Base-by-base conservation (phyloP, 1,284 basidiomycete genomes). In the Puccinia horiana region DNA sequence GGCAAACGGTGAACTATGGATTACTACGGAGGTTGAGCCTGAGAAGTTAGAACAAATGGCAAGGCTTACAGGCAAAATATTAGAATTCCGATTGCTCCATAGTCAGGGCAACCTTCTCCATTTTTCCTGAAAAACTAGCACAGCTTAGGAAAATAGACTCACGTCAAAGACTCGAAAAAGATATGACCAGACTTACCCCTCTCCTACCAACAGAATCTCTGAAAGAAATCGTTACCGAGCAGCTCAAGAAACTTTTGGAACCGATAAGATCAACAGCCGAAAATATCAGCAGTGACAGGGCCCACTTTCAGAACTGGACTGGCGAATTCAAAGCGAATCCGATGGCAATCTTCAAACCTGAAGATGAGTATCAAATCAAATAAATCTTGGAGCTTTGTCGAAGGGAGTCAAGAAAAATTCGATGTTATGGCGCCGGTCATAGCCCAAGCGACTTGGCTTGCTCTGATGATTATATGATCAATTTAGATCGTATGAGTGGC, bases 381-480 rank as follows among this genome's bases (percentile, higher is more conserved):
- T 90, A 91, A 84, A 89, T 96, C 67, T 89, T 99, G 44, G 94
- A 95, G 87, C 91, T 95, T 35, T 95, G 95, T 0, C 89, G 92
- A 18, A 89, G 93, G 65, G 91, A 94, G 85, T 89, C 90, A 16
- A 91, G 90, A 84, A 89, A 90, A 42, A 89, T 98, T 54, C 91
- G 95, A 80, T 93, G 94, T 0, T 92, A 92, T 40, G 96, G 96
- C 12, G 91, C 94, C 12, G 95, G 95, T 0, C 96, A 98, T 88
- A 94, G 92, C 83, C 97, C 96, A 14, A 93, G 92, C 86, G 96
- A 98, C 88, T 89, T 98, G 76, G 84, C 84, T 42, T 85, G 86
- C 78, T 86, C 84, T 32, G 84, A 85, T 32, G 85, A 84, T 44
- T 87, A 86, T 86, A 84, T 84, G 9, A 83, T 87, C 40, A 85